Base-by-base conservation (phyloP, 345 rosid species). In the Citrus mangshanensis region DNA sequence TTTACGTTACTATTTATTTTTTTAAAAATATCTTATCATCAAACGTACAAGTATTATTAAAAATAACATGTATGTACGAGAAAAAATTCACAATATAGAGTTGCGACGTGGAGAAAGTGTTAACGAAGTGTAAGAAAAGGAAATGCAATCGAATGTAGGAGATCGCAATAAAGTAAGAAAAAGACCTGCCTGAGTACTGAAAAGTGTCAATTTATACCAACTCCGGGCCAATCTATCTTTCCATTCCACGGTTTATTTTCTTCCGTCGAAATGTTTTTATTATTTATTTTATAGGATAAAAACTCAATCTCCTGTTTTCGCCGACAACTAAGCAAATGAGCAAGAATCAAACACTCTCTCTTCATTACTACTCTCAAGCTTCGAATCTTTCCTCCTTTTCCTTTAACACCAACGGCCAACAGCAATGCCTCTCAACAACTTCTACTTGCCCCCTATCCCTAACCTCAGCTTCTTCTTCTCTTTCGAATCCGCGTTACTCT, bases 301-400 rank as follows among this genome's bases (percentile, higher is more conserved):
- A 54, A 4, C 7, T 54, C 58, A 54, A 54, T 40, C 42, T 27
- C 28, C 42, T 32, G 32, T 78, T 74, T 80, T 82, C 79, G 91
- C 89, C 91, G 91, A 88, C 91, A 84, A 84, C 22, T 3, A 6
- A 68, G 54, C 25, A 30, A 54, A 18, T 16, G 22, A 18, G 58
- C 58, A 54, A 54, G 18, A 18, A 54, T 1, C 22, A 3, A 54
- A 54, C 64, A 73, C 63, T 30, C 85, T 83, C 84, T 81, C 85
- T 66, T 61, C 68, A 71, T 83, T 65, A 37, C 82, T 69, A 34
- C 79, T 79, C 85, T 40, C 70, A 84, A 88, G 86, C 85, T 86
- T 86, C 79, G 87, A 81, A 84, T 87, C 86, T 81, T 78, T 75
- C 79, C 65, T 83, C 78, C 78, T 75, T 73, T 74, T 84, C 89